Conservation (phyloP, 805 yeast genomes). For the Hanseniaspora vineae region DNA sequence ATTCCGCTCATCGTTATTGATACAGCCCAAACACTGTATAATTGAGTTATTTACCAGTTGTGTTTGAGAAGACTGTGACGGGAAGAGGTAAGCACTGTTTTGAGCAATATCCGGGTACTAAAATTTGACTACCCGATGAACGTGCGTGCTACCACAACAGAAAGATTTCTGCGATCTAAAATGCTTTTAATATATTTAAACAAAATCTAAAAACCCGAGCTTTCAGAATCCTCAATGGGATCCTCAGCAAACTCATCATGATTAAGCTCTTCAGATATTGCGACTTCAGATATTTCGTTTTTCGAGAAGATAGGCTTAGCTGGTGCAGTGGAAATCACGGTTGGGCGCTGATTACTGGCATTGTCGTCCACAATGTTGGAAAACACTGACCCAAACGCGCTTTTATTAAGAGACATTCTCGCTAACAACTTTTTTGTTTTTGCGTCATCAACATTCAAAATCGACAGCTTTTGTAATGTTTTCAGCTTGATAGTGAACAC, state of each 20-base stretch:
- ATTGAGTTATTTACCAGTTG: too few relatives aligned
- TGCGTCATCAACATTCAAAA: conserved; percentile 5
- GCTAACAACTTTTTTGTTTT: conserved; percentile 1
- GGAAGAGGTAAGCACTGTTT: too few relatives aligned
- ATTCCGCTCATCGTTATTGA: too few relatives aligned
- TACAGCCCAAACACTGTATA: too few relatives aligned
- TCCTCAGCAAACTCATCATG: not conserved
- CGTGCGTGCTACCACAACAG: too few relatives aligned
- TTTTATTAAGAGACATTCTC: conserved; percentile 16
- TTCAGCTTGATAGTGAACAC: conserved; percentile 19
- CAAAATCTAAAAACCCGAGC: conserved; percentile 2
- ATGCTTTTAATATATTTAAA: conserved; percentile 6
- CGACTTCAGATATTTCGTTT: too few relatives aligned
- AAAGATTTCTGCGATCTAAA: not conserved
- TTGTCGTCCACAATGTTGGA: conserved; percentile 15
- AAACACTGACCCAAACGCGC: conserved; percentile 14
- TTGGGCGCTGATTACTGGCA: conserved; percentile 6
- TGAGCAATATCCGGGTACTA: too few relatives aligned
- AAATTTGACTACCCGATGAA: too few relatives aligned
- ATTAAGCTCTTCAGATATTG: too few relatives aligned
- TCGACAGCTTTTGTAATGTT: conserved; percentile 14
- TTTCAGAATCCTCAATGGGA: not conserved
- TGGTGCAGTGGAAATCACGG: too few relatives aligned
- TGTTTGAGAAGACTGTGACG: too few relatives aligned
- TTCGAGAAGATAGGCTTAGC: too few relatives aligned